Conservation (phyloP, 768 basidiomycete genomes). For the Macrolepiota dolichaula region DNA sequence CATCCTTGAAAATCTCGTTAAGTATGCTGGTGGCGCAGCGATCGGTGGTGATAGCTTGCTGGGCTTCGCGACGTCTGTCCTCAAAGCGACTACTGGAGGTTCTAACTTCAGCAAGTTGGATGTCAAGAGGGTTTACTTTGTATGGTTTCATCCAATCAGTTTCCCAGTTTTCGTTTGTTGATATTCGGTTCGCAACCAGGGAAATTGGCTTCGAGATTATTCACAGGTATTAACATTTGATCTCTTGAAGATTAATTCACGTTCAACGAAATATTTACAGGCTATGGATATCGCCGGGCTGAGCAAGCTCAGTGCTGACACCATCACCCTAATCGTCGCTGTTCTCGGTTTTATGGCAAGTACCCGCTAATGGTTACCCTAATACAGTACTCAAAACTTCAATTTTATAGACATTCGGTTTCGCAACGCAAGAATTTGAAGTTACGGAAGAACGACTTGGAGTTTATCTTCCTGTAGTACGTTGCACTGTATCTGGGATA, state of each 20-base stretch:
- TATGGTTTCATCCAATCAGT: constrained; percentile 37
- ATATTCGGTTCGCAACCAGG: constrained; percentile 27
- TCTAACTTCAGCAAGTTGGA: constrained; percentile 63
- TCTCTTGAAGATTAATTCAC: background rate
- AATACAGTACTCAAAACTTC: background rate
- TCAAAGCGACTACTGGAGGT: constrained; percentile 43
- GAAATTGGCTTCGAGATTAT: constrained; percentile 72
- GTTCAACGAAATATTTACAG: constrained; percentile 21
- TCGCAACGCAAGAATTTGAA: constrained; percentile 65
- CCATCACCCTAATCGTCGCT: constrained; percentile 56
- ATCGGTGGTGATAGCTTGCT: constrained; percentile 45
- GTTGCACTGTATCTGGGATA: constrained; percentile 16
- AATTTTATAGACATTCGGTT: constrained; percentile 51
- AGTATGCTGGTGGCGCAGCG: constrained; percentile 45
- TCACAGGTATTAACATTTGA: constrained; percentile 39
- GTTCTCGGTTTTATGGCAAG: constrained; percentile 56
- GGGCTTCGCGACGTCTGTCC: constrained; percentile 44
- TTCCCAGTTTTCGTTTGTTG: background rate
- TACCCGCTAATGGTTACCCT: background rate
- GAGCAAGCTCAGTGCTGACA: constrained; percentile 62
- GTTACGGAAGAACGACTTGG: constrained; percentile 71
- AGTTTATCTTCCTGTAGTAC: constrained; percentile 66
- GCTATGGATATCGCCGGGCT: constrained; percentile 73
- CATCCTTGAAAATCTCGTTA: constrained; percentile 56
- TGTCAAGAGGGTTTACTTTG: constrained; percentile 67